Evolutionary conservation across 139 green algal genomes (phyloP).

Genomic region (Micromonas commoda): DNA sequence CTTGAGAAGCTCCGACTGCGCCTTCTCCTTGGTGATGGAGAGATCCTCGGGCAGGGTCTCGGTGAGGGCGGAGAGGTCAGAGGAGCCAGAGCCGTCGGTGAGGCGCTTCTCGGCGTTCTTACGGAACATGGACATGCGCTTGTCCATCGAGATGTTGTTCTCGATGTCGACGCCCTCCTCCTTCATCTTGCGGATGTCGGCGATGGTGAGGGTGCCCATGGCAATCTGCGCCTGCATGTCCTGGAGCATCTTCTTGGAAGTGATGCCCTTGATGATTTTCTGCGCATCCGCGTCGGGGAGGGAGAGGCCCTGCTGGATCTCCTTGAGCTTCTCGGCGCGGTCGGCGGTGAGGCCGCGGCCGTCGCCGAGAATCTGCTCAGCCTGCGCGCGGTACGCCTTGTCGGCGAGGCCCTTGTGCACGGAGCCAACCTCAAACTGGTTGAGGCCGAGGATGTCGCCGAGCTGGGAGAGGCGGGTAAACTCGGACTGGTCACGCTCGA

Average conservation of each 20-base stretch:
- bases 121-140: constrained; percentile 67
- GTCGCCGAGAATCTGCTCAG: constrained; percentile 52
- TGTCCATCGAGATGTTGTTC: constrained; percentile 56
- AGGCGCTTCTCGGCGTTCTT: constrained; percentile 60
- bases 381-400: constrained; percentile 79
- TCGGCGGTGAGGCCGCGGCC: constrained; percentile 61
- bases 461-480: constrained; percentile 75
- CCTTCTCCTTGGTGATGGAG: constrained; percentile 46
- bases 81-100: constrained; percentile 57
- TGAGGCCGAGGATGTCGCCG: constrained; percentile 74
- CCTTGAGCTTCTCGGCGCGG: constrained; percentile 65
- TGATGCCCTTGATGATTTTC: constrained; percentile 74
- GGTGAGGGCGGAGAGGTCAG: constrained; percentile 61
- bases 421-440: constrained; percentile 47
- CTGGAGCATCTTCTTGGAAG: constrained; percentile 35
- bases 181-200: constrained; percentile 53
- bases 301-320: constrained; percentile 71
- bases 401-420: constrained; percentile 80
- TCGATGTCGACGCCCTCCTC: constrained; percentile 62
- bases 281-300: constrained; percentile 70
- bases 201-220: constrained; percentile 50
- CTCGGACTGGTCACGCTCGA: constrained; percentile 70
- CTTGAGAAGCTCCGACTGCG: constrained; percentile 43
- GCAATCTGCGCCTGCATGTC: constrained; percentile 45
- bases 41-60: constrained; percentile 62